phyloP scores from a whole-genome alignment of 192 early-diverging fungal genomes.

The Coemansia sp. region DNA sequence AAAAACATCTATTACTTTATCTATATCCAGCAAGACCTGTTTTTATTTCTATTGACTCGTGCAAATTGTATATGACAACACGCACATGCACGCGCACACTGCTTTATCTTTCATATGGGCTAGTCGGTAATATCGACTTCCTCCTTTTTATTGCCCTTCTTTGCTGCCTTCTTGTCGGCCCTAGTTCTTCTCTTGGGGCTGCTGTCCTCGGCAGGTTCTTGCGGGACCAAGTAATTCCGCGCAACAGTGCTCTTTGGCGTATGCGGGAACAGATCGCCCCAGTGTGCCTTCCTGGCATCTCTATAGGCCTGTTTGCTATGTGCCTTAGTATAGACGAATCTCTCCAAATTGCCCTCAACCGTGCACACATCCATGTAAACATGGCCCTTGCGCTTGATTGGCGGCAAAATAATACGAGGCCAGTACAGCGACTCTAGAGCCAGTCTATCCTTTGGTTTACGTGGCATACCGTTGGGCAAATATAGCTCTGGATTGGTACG shows the following conservation, averaged over 20 bases:
- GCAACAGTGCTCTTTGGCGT: slow-evolving; percentile 43
- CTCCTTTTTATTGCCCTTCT: too few species aligned
- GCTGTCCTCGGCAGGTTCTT: neutral
- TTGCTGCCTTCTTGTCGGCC: too few species aligned
- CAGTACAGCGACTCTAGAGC: slow-evolving; percentile 54
- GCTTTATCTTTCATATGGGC: too few species aligned
- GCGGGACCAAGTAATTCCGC: slow-evolving; percentile 15
- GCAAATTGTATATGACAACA: too few species aligned
- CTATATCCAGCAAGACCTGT: too few species aligned
- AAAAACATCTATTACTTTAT: neutral
- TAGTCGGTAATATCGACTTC: too few species aligned
- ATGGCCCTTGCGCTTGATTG: slow-evolving; percentile 74
- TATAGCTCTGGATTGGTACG: slow-evolving; percentile 12
- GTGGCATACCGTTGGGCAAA: slow-evolving; percentile 4
- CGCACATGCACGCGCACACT: too few species aligned
- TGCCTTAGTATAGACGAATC: slow-evolving; percentile 66
- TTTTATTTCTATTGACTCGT: too few species aligned
- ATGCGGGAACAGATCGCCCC: slow-evolving; percentile 85
- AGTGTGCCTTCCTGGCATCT: slow-evolving; percentile 71
- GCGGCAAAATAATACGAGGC: slow-evolving; percentile 70
- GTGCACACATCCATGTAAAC: slow-evolving; percentile 68
- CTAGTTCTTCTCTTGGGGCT: too few species aligned
- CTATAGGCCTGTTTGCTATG: slow-evolving; percentile 66
- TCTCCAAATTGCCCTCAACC: slow-evolving; percentile 55
- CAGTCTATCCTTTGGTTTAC: slow-evolving; percentile 19